phyloP scores from a whole-genome alignment of 2,329 filamentous ascomycete genomes.

The Xylaria sp. region DNA sequence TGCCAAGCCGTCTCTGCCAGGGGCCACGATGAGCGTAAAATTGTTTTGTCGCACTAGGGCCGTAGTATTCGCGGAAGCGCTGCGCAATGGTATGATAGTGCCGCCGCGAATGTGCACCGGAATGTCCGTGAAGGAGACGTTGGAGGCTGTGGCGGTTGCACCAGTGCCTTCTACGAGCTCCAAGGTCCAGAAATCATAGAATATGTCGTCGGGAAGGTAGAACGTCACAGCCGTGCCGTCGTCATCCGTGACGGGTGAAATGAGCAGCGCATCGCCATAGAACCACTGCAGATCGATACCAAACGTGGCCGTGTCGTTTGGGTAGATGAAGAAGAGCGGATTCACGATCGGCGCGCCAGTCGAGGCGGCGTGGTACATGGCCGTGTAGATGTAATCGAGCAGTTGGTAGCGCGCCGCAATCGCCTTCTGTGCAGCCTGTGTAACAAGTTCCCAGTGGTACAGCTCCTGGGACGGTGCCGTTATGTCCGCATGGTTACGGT shows the following conservation, averaged over 20 bases:
- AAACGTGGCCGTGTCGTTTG: constrained; percentile 41
- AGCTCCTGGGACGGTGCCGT: constrained; percentile 46
- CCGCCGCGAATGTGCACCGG: constrained; percentile 60
- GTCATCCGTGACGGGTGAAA: constrained; percentile 45
- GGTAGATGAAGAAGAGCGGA: constrained; percentile 70
- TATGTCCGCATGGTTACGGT: constrained; percentile 59
- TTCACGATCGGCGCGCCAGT: constrained; percentile 61
- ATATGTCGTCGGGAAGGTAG: constrained; percentile 47
- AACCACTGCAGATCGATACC: constrained; percentile 47
- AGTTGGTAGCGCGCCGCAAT: constrained; percentile 70
- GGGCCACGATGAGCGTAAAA: constrained; percentile 46
- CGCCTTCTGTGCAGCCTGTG: constrained; percentile 59
- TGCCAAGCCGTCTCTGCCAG: constrained; percentile 43
- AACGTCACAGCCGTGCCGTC: constrained; percentile 40
- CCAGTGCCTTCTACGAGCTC: constrained; percentile 23
- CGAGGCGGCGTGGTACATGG: constrained; percentile 53
- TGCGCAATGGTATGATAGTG: constrained; percentile 52
- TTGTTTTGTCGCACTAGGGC: constrained; percentile 42
- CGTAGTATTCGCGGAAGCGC: constrained; percentile 46
- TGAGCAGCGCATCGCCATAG: constrained; percentile 44
- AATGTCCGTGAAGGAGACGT: constrained; percentile 38
- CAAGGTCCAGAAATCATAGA: constrained; percentile 42
- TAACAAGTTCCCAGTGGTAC: constrained; percentile 61
- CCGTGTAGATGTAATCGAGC: constrained; percentile 79
- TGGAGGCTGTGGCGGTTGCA: constrained; percentile 19